A percentile compares a stretch with the other conserved stretches of the same genome.
These are phyloP conservation scores for Tolypocladium amazonense DNA, from an alignment of 2,329 filamentous ascomycete species.

Conservation along the genomic window DNA sequence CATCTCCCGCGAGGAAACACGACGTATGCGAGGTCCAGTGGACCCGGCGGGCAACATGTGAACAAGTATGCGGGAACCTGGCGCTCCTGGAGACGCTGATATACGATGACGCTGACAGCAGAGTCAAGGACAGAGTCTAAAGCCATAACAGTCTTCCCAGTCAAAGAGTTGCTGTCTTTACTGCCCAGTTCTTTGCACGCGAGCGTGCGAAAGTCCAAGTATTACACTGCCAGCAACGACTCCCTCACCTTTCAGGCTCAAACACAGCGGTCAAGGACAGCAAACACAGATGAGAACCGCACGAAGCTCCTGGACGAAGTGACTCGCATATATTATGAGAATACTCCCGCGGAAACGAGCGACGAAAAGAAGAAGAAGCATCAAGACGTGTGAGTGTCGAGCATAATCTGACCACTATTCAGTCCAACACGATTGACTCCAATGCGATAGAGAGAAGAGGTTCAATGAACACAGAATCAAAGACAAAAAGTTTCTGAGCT, in stretches of 20 bases:
- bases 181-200: conserved; percentile 38
- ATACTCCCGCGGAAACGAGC: conserved; percentile 35
- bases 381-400: conserved; percentile 29
- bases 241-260: conserved; percentile 45
- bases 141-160: conserved; percentile 41
- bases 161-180: conserved; percentile 31
- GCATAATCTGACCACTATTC: neutral
- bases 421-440: conserved; percentile 3
- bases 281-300: conserved; percentile 43
- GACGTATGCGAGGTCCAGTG: conserved; percentile 46
- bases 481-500: conserved; percentile 36
- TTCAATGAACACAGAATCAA: conserved; percentile 34
- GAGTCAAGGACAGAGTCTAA: conserved; percentile 47
- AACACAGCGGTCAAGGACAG: conserved; percentile 37
- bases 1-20: conserved; percentile 41
- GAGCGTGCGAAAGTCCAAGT: conserved; percentile 39
- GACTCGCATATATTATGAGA: conserved; percentile 32
- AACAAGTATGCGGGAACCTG: conserved; percentile 39
- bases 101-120: conserved; percentile 19
- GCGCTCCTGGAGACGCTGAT: too few relatives aligned
- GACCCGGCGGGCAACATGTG: conserved; percentile 51
- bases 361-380: conserved; percentile 37
- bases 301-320: conserved; percentile 38
- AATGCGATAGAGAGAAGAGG: conserved; percentile 32
- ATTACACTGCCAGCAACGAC: conserved; percentile 41